Evolutionary conservation across 2,329 filamentous ascomycete genomes (phyloP).

Genomic region (Orbilia brochopaga): DNA sequence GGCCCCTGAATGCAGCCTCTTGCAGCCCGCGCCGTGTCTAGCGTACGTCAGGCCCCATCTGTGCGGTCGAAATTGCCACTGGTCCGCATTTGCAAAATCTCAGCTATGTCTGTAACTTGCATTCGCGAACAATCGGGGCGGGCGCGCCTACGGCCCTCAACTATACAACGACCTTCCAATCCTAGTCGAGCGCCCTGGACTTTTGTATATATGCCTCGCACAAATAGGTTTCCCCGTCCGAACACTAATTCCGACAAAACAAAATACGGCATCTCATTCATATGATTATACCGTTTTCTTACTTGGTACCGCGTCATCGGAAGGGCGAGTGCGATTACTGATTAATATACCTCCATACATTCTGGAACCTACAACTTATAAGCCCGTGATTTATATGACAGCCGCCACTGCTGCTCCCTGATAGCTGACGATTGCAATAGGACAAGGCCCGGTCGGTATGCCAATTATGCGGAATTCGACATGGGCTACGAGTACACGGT

Average conservation of each 20-base stretch:
- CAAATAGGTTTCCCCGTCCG: not conserved
- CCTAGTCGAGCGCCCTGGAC: too few relatives aligned
- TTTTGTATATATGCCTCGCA: not conserved
- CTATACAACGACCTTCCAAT: not conserved
- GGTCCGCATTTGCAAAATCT: not conserved
- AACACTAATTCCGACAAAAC: not conserved
- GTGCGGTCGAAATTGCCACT: not conserved
- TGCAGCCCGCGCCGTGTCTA: not conserved
- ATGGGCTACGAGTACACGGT: not conserved
- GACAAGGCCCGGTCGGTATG: too few relatives aligned
- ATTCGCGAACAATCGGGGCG: conserved; percentile 2
- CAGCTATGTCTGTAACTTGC: not conserved
- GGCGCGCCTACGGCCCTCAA: not conserved
- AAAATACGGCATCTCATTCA: not conserved
- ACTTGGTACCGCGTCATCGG: too few relatives aligned
- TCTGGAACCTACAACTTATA: not conserved
- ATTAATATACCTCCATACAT: not conserved
- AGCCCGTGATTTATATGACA: not conserved
- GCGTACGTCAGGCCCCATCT: not conserved
- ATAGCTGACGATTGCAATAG: not conserved
- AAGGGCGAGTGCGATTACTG: too few relatives aligned
- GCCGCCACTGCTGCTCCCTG: not conserved
- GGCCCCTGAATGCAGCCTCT: not conserved
- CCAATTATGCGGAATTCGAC: not conserved
- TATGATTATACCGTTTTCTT: too few relatives aligned